Conservation (phyloP, 352 stramenopile genomes). For the Elongisporangium anandrum region DNA sequence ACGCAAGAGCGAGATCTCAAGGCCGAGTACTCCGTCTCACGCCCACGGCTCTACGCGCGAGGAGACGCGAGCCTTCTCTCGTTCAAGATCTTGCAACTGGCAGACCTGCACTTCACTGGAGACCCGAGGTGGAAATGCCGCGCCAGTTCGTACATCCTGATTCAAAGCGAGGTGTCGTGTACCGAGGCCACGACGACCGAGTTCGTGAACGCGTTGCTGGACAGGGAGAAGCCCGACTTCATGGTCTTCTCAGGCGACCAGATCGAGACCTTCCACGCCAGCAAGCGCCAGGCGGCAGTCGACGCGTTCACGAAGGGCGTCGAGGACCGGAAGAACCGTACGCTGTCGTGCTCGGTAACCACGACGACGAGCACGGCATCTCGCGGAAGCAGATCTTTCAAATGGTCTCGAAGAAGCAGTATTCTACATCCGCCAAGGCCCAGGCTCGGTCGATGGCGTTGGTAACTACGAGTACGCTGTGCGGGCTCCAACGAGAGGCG, state of each 20-base stretch:
- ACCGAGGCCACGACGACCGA: no score
- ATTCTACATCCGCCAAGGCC: constrained; percentile 43
- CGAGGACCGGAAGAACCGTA: constrained; percentile 39
- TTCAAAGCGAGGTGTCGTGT: not conserved
- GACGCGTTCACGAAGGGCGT: constrained; percentile 23
- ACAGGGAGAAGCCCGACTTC: constrained; percentile 8
- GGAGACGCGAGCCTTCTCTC: constrained; percentile 9
- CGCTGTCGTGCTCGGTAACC: constrained; percentile 56
- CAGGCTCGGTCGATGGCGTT: constrained; percentile 23
- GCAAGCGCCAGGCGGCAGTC: constrained; percentile 30
- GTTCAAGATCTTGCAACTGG: constrained; percentile 59
- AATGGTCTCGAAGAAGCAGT: constrained; percentile 22
- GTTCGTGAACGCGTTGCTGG: no score
- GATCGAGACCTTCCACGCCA: constrained; percentile 10
- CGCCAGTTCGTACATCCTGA: constrained; percentile 10
- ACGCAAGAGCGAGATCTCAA: not conserved
- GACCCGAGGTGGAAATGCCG: no score
- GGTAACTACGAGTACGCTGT: constrained; percentile 60
- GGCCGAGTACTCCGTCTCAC: no score
- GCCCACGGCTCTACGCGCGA: no score
- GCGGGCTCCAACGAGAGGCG: constrained; percentile 19
- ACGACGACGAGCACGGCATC: constrained; percentile 45
- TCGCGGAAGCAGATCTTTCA: constrained; percentile 29
- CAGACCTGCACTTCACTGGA: constrained; percentile 23
- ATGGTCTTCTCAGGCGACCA: constrained; percentile 59